phyloP scores from a whole-genome alignment of 2,329 filamentous ascomycete species.

The Ilyonectria destructans region DNA sequence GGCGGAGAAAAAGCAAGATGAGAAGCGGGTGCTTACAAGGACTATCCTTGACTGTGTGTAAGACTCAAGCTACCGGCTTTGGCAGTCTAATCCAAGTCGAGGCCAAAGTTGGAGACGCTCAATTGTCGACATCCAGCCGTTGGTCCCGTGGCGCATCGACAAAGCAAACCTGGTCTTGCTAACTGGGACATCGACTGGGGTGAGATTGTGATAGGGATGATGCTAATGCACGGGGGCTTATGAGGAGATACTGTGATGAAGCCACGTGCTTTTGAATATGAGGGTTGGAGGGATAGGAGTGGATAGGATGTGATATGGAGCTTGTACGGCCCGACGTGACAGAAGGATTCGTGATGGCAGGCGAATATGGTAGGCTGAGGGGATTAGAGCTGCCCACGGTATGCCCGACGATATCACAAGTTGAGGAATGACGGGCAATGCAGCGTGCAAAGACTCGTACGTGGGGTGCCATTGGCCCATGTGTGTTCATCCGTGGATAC shows the following conservation, averaged over 20 bases:
- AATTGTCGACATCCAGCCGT: slow-evolving; percentile 16
- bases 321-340: slow-evolving; percentile 7
- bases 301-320: neutral
- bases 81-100: slow-evolving; percentile 12
- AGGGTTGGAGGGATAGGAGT: slow-evolving; percentile 10
- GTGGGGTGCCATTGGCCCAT: neutral
- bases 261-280: neutral
- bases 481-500: neutral
- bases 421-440: slow-evolving; percentile 6
- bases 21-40: slow-evolving; percentile 21
- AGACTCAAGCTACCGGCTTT: neutral
- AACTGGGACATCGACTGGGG: neutral
- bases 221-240: neutral
- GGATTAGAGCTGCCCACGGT: neutral
- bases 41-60: slow-evolving; percentile 19
- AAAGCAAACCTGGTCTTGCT: neutral
- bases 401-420: slow-evolving; percentile 15
- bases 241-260: slow-evolving; percentile 14
- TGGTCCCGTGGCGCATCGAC: slow-evolving; percentile 11
- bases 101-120: slow-evolving; percentile 1
- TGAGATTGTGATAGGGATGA: slow-evolving; percentile 10
- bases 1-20: slow-evolving; percentile 4
- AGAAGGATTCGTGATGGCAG: slow-evolving; percentile 9
- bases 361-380: neutral
- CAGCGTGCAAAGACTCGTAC: slow-evolving; percentile 3